These are phyloP conservation scores for Hortiboletus flavorubellus DNA, from an alignment of 768 basidiomycete species.

Conservation along the genomic window DNA sequence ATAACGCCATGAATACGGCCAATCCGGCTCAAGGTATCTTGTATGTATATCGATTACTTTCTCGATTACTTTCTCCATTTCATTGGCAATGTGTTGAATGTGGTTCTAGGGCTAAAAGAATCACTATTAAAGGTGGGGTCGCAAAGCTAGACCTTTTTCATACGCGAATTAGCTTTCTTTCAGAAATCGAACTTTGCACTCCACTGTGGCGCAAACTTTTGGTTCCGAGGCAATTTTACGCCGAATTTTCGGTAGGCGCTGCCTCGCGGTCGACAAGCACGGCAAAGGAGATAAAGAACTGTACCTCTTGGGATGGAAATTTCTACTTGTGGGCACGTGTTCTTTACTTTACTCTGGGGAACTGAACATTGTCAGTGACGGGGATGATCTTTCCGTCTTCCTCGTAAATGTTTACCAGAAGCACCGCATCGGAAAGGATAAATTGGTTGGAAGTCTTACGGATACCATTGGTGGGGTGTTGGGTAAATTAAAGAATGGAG, in stretches of 20 bases:
- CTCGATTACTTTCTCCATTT: too few species aligned
- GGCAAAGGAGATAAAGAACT: background rate
- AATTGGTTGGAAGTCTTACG: too few species aligned
- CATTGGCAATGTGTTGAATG: background rate
- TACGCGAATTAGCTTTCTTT: background rate
- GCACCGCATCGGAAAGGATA: too few species aligned
- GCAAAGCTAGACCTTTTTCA: background rate
- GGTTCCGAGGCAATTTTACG: background rate
- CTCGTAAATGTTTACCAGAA: too few species aligned
- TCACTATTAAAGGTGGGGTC: background rate
- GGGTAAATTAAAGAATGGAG: too few species aligned
- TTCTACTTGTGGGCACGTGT: background rate
- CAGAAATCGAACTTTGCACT: slow-evolving; percentile 7
- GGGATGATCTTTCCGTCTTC: too few species aligned
- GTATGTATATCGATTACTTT: background rate
- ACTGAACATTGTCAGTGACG: background rate
- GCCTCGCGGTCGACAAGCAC: background rate
- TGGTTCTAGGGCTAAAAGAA: background rate
- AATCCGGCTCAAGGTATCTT: background rate
- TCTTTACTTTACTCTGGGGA: background rate
- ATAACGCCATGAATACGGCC: background rate
- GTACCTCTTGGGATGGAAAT: background rate
- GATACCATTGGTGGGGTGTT: too few species aligned
- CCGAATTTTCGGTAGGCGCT: background rate
- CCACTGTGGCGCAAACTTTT: background rate